Evolutionary conservation across 495 filamentous ascomycete species (phyloP).

Genomic region (Poronia punctata): DNA sequence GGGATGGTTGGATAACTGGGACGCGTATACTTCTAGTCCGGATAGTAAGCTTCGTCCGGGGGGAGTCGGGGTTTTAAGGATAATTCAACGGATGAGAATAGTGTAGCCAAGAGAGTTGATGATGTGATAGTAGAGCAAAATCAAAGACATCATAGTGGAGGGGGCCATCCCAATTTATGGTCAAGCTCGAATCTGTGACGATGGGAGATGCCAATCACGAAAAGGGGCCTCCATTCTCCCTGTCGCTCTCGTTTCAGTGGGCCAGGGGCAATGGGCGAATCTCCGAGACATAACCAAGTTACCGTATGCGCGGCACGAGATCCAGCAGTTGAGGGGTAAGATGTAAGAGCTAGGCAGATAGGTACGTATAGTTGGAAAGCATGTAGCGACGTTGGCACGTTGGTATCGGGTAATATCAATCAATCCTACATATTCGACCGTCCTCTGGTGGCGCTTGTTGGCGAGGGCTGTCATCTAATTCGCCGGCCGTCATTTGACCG

Average conservation of each 20-base stretch:
- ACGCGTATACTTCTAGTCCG: too few species aligned
- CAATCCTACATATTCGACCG: conserved; percentile 3
- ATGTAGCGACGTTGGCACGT: conserved; percentile 5
- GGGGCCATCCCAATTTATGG: conserved; percentile 22
- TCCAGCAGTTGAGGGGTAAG: conserved; percentile 10
- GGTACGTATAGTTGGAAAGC: too few species aligned
- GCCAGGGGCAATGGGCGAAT: background rate
- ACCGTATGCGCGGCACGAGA: background rate
- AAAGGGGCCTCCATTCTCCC: background rate
- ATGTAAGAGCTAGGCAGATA: too few species aligned
- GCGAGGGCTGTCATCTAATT: too few species aligned
- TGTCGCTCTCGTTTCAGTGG: conserved; percentile 1
- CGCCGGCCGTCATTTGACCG: conserved; percentile 1
- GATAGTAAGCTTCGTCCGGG: too few species aligned
- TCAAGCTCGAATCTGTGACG: conserved; percentile 10
- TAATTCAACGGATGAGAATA: background rate
- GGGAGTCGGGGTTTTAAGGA: too few species aligned
- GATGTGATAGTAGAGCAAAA: conserved; percentile 12
- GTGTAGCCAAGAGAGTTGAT: background rate
- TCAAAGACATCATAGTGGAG: conserved; percentile 7
- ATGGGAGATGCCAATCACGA: conserved; percentile 5
- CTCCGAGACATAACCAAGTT: conserved; percentile 2
- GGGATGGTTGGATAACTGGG: too few species aligned
- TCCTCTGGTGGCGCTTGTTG: conserved; percentile 3
- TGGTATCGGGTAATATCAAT: conserved; percentile 9